Conservation (phyloP, 208 protist species). For the Leishmania tropica region DNA sequence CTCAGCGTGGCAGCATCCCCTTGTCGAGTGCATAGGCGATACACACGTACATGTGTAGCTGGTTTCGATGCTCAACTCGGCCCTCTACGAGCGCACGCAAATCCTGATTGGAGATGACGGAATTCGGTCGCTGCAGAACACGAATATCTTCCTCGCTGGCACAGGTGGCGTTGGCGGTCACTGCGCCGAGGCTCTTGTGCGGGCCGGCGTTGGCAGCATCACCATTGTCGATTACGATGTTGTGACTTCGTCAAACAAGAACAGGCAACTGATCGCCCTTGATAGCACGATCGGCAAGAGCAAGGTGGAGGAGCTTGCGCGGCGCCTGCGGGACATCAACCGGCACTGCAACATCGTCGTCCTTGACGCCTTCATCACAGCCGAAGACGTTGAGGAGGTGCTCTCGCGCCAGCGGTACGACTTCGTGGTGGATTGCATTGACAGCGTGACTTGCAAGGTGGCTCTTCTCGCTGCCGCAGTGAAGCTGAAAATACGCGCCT, state of each 20-base stretch:
- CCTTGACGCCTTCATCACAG: slow-evolving; percentile 64
- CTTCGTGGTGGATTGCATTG: slow-evolving; percentile 92
- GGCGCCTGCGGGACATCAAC: slow-evolving; percentile 84
- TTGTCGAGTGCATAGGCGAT: background rate
- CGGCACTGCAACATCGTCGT: slow-evolving; percentile 66
- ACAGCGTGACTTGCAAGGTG: slow-evolving; percentile 91
- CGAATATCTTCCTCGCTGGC: slow-evolving; percentile 83
- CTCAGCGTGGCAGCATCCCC: background rate
- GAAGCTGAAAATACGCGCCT: slow-evolving; percentile 61
- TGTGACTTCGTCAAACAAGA: slow-evolving; percentile 88
- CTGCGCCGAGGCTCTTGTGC: slow-evolving; percentile 86
- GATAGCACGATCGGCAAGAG: slow-evolving; percentile 87
- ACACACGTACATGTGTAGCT: background rate
- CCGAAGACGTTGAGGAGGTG: slow-evolving; percentile 76
- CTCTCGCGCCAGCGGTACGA: slow-evolving; percentile 77
- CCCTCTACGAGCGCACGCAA: slow-evolving; percentile 84
- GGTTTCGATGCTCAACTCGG: slow-evolving; percentile 64
- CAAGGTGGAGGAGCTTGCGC: slow-evolving; percentile 82
- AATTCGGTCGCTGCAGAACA: slow-evolving; percentile 54
- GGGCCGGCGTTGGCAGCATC: slow-evolving; percentile 85
- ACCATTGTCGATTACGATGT: slow-evolving; percentile 92
- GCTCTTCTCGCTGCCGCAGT: slow-evolving; percentile 68
- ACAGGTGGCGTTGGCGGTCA: slow-evolving; percentile 89
- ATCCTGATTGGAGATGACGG: slow-evolving; percentile 84
- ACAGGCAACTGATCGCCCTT: slow-evolving; percentile 89